Conservation (phyloP, 2,329 filamentous ascomycete species). For the Didymella pomorum region DNA sequence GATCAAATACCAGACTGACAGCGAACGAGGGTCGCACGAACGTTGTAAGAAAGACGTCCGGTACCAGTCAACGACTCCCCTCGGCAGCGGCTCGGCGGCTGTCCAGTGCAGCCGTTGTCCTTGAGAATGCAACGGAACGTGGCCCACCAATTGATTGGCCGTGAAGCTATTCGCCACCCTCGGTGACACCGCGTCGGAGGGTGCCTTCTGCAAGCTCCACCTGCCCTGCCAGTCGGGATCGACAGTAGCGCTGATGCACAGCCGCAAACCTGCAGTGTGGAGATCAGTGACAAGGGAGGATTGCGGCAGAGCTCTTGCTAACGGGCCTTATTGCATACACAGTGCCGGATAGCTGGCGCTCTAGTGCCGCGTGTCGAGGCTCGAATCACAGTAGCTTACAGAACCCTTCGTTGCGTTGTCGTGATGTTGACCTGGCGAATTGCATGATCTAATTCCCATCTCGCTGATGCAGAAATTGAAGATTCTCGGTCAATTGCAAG, state of each 20-base stretch:
- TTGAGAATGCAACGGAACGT: constrained; percentile 15
- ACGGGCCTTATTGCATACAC: background rate
- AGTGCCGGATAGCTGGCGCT: background rate
- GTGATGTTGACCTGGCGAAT: constrained; percentile 7
- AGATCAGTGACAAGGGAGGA: constrained; percentile 20
- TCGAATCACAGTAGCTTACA: background rate
- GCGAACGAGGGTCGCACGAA: constrained; percentile 23
- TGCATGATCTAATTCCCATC: constrained; percentile 24
- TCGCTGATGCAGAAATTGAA: constrained; percentile 19
- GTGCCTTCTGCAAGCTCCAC: constrained; percentile 6
- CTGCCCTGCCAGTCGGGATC: constrained; percentile 19
- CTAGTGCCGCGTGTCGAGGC: background rate
- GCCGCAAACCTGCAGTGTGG: constrained; percentile 18
- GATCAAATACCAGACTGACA: constrained; percentile 9
- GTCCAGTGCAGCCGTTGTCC: constrained; percentile 28
- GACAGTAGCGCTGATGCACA: constrained; percentile 22
- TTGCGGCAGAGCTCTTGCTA: constrained; percentile 3
- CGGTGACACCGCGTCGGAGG: constrained; percentile 20
- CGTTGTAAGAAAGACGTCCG: constrained; percentile 19
- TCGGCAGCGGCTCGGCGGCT: constrained; percentile 27
- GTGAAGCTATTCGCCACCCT: constrained; percentile 16
- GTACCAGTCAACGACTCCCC: constrained; percentile 18
- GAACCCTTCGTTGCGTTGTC: background rate
- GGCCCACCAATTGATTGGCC: constrained; percentile 23
- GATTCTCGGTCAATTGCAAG: constrained; percentile 20